Evolutionary conservation across 306 rosid genomes (phyloP).

Genomic region (Medicago arabica): DNA sequence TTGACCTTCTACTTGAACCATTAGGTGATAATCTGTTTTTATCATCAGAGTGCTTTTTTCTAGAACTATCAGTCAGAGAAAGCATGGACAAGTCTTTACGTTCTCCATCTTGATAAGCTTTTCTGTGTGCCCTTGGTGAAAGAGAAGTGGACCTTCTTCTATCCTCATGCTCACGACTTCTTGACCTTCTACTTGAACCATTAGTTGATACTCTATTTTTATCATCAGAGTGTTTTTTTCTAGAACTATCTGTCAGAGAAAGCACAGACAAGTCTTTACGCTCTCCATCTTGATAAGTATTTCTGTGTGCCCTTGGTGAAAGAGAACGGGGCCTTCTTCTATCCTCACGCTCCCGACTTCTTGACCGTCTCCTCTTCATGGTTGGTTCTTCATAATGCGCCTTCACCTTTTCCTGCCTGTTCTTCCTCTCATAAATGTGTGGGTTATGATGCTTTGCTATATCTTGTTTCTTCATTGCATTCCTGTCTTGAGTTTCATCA

Average conservation of each 20-base stretch:
- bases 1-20: constrained; percentile 51
- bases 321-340: constrained; percentile 61
- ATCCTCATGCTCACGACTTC: constrained; percentile 61
- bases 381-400: constrained; percentile 62
- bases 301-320: constrained; percentile 60
- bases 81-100: constrained; percentile 50
- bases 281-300: constrained; percentile 47
- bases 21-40: constrained; percentile 2
- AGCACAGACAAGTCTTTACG: constrained; percentile 50
- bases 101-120: constrained; percentile 45
- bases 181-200: constrained; percentile 51
- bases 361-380: constrained; percentile 65
- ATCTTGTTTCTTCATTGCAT: constrained; percentile 57
- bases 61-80: constrained; percentile 59
- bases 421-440: constrained; percentile 55
- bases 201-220: constrained; percentile 10
- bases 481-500: constrained; percentile 57
- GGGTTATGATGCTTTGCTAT: constrained; percentile 47
- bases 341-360: constrained; percentile 64
- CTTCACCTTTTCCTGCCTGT: constrained; percentile 52
- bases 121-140: constrained; percentile 60
- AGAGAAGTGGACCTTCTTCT: constrained; percentile 57
- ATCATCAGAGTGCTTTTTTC: constrained; percentile 58
- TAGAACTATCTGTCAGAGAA: constrained; percentile 60
- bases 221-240: constrained; percentile 55